Evolutionary conservation across 2,329 filamentous ascomycete genomes (phyloP), one percentile per base, ranked within the genome.

Genomic region (Trichoderma guizhouense): DNA sequence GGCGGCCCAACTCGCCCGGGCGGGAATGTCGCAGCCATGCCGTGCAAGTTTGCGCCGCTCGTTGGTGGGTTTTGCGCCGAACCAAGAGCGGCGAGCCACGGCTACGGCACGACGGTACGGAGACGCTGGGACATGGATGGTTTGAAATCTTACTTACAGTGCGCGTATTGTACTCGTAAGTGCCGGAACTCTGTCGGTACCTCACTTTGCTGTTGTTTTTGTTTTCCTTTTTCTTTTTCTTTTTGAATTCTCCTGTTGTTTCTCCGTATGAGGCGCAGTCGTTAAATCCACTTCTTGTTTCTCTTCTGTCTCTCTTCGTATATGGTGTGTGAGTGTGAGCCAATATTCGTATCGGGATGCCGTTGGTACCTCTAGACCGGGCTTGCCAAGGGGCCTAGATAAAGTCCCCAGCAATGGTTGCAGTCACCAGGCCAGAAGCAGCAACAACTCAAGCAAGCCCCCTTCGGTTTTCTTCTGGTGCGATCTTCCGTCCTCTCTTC

Each of bases 21-120:
- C 55, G 66, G 55, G 36, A 69, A 61, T 69, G 28, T 61, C 8
- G 34, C 55, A 69, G 66, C 66, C 61, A 71, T 55, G 69, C 67
- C 60, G 68, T 63, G 47, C 43, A 18, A 55, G 43, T 24, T 63
- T 55, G 43, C 43, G 68, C 60, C 57, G 68, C 55, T 60, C 51
- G 61, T 26, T 57, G 39, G 64, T 39, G 64, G 67, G 57, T 43
- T 68, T 63, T 58, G 55, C 51, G 51, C 64, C 64, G 64, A 67
- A 39, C 60, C 60, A 47, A 30, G 61, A 43, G 43, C 62, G 62
- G 62, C 65, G 36, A 68, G 65, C 53, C 51, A 68, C 55, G 55
- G 55, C 55, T 60, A 47, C 65, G 66, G 55, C 66, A 51, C 66
- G 66, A 61, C 66, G 66, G 55, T 55, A 61, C 39, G 65, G 55